Percentiles rank a stretch among this genome's conserved stretches.
Conservation (phyloP, 192 early-diverging fungal genomes). For the Chytriomyces hyalinus region DNA sequence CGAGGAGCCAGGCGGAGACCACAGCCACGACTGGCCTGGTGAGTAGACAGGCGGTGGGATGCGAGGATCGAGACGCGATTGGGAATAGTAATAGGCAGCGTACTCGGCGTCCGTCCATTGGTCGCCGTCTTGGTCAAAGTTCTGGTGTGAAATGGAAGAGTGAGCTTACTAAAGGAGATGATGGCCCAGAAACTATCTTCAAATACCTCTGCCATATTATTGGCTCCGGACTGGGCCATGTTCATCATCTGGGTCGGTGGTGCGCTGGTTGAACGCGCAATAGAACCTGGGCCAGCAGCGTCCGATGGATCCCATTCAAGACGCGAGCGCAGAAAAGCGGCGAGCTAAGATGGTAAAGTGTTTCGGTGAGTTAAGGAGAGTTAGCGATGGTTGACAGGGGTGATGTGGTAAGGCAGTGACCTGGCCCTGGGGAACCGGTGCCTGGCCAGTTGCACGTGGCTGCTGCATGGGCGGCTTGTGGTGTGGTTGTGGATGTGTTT, state of each 20-base stretch:
- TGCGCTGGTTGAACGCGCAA: conserved; percentile 71
- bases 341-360: conserved; percentile 34
- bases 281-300: conserved; percentile 37
- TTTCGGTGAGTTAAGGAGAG: too few species aligned
- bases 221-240: conserved; percentile 17
- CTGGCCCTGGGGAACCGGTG: conserved; percentile 51
- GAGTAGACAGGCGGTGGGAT: conserved; percentile 65
- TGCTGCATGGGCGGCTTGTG: not conserved
- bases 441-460: conserved; percentile 43
- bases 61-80: conserved; percentile 65
- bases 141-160: too few species aligned
- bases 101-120: conserved; percentile 71
- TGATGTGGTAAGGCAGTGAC: too few species aligned
- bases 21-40: conserved; percentile 72
- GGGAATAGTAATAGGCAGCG: conserved; percentile 63
- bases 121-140: conserved; percentile 38
- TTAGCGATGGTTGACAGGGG: too few species aligned
- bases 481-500: too few species aligned
- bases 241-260: conserved; percentile 72
- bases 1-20: conserved; percentile 55
- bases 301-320: conserved; percentile 37
- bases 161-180: not conserved
- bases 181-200: not conserved
- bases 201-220: not conserved
- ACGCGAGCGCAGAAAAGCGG: conserved; percentile 47